Base-by-base conservation (phyloP, 306 rosid species). In the Gillenia trifoliata region DNA sequence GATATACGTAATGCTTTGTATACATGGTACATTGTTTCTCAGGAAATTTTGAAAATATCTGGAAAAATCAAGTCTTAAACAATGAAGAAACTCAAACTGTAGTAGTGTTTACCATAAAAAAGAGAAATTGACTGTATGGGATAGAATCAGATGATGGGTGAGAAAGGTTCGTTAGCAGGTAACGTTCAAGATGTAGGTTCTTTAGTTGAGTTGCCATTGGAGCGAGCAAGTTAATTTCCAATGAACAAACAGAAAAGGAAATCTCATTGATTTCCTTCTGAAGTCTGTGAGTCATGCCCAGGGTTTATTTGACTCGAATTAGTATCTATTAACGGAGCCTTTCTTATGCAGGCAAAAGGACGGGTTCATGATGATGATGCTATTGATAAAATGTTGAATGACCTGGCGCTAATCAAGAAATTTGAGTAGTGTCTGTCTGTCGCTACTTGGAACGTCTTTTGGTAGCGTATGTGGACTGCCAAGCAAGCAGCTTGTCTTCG, bases 321-420 rank as follows among this genome's bases (percentile, higher is more conserved):
- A 25, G 2, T 69, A 57, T 55, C 29, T 9, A 43, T 8, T 64
- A 28, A 57, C 19, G 31, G 22, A 28, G 38, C 17, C 17, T 41
- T 26, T 70, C 23, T 49, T 71, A 7, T 82, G 78, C 90, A 93
- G 98, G 86, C 97, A 63, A 93, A 91, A 78, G 98, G 98, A 71
- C 85, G 98, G 33, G 89, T 86, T 28, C 96, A 91, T 40, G 97
- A 94, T 20, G 97, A 94, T 30, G 98, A 94, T 43, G 97, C 96
- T 16, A 94, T 94, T 13, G 96, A 94, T 87, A 94, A 91, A 76
- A 94, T 94, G 97, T 79, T 94, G 83, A 88, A 82, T 50, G 98
- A 94, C 71, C 80, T 91, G 8, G 90, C 98, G 1, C 69, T 94
- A 38, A 94, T 94, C 66, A 91, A 94, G 96, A 91, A 87, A 82